These are phyloP conservation scores for Senna siamea DNA, from an alignment of 306 rosid species.

Conservation along the genomic window DNA sequence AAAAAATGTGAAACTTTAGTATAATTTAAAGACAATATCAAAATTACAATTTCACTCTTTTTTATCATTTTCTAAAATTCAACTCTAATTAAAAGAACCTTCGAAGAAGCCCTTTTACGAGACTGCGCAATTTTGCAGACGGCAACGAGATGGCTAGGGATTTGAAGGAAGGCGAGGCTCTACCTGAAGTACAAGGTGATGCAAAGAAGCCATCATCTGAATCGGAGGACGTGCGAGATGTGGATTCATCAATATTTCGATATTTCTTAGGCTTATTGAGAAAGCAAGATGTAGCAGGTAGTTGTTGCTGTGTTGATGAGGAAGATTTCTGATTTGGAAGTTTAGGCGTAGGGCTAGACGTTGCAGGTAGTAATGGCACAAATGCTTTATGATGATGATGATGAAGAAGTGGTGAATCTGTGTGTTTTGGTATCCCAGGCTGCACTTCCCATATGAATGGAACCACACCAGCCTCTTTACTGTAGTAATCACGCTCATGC, in stretches of 20 bases:
- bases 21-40: no score
- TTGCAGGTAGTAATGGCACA: no score
- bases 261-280: not conserved
- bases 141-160: not conserved
- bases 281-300: not conserved
- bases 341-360: no score
- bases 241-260: not conserved
- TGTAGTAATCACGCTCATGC: not conserved
- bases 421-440: slow-evolving; percentile 30
- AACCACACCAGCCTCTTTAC: not conserved
- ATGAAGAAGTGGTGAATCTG: not conserved
- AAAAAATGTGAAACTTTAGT: no score
- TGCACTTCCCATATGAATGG: slow-evolving; percentile 42
- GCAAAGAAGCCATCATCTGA: not conserved
- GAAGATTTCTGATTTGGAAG: not conserved
- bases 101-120: not conserved
- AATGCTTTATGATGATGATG: not conserved
- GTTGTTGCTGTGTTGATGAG: not conserved
- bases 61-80: not conserved
- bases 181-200: not conserved
- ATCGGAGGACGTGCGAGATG: no score
- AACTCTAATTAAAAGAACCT: no score
- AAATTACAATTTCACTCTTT: no score
- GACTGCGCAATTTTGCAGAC: not conserved
- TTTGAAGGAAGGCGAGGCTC: no score